Conservation (phyloP, 768 basidiomycete species). For the Crepidotus variabilis region DNA sequence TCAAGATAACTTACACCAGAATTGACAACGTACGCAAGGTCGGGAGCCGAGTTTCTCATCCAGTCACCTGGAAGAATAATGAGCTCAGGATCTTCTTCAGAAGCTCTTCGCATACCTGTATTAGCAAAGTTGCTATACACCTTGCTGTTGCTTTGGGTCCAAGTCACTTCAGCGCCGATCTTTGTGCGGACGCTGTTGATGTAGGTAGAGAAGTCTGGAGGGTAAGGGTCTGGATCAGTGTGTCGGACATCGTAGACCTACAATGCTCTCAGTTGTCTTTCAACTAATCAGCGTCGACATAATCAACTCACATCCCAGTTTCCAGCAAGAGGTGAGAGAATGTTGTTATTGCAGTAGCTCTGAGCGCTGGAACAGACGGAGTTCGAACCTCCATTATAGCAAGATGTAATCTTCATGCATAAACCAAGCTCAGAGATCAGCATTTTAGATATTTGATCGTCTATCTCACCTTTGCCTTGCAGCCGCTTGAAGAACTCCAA, state of each 20-base stretch:
- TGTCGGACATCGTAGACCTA: conserved; percentile 44
- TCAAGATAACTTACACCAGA: too few species aligned
- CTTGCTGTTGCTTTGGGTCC: conserved; percentile 33
- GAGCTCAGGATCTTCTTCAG: too few species aligned
- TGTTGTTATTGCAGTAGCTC: conserved; percentile 52
- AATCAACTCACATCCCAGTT: conserved; percentile 40
- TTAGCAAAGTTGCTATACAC: conserved; percentile 44
- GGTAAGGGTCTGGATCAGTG: conserved; percentile 43
- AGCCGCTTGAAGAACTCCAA: conserved; percentile 43
- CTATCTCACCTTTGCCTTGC: conserved; percentile 36
- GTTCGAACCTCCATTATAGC: conserved; percentile 46
- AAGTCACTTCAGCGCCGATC: conserved; percentile 42
- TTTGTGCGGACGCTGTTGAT: conserved; percentile 25
- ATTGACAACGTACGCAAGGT: conserved; percentile 36
- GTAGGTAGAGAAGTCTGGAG: conserved; percentile 33
- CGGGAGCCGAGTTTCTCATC: conserved; percentile 47
- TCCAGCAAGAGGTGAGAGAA: conserved; percentile 52
- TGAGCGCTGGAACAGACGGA: conserved; percentile 55
- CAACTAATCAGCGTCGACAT: not conserved
- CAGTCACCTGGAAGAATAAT: conserved; percentile 34
- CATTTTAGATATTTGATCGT: too few species aligned
- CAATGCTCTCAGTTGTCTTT: not conserved
- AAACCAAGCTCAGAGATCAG: not conserved
- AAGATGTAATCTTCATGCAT: conserved; percentile 38
- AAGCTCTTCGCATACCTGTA: conserved; percentile 17